Evolutionary conservation across 148 eudicot species (phyloP).

Genomic region (Vaccinium myrtillus): DNA sequence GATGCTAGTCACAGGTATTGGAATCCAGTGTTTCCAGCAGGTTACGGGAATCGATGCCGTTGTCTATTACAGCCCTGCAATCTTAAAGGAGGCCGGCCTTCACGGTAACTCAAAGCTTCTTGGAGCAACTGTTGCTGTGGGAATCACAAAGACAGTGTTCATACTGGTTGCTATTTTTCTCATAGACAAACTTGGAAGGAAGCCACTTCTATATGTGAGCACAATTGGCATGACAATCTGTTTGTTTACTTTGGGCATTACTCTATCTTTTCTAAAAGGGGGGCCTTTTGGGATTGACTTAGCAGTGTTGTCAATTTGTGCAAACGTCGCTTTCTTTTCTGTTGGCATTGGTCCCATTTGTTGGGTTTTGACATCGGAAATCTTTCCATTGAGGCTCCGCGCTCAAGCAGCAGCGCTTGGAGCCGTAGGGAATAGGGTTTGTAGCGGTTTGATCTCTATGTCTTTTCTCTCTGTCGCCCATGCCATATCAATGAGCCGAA

Average conservation of each 20-base stretch:
- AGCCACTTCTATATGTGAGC: constrained; percentile 70
- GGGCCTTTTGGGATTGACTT: constrained; percentile 36
- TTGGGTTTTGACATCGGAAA: constrained; percentile 73
- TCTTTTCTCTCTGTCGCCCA: constrained; percentile 61
- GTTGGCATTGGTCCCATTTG: constrained; percentile 78
- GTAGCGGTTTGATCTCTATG: constrained; percentile 81
- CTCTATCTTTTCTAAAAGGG: constrained; percentile 34
- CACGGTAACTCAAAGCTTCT: constrained; percentile 53
- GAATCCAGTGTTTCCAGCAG: constrained; percentile 81
- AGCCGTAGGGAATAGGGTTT: constrained; percentile 62
- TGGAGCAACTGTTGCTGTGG: constrained; percentile 75
- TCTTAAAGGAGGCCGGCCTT: constrained; percentile 59
- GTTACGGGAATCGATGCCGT: constrained; percentile 78
- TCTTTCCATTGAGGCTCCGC: constrained; percentile 64
- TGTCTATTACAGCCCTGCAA: constrained; percentile 79
- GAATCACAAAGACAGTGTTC: constrained; percentile 63
- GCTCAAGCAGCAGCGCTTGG: constrained; percentile 80
- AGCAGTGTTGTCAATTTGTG: constrained; percentile 58
- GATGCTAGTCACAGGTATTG: constrained; percentile 70
- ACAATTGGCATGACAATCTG: constrained; percentile 83
- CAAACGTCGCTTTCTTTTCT: constrained; percentile 77
- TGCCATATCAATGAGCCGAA: constrained; percentile 54
- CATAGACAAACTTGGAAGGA: constrained; percentile 69
- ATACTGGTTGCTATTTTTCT: constrained; percentile 64
- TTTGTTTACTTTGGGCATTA: constrained; percentile 45